Evolutionary conservation across 2,329 filamentous ascomycete species (phyloP).

Genomic region (Stylonectria norvegica): DNA sequence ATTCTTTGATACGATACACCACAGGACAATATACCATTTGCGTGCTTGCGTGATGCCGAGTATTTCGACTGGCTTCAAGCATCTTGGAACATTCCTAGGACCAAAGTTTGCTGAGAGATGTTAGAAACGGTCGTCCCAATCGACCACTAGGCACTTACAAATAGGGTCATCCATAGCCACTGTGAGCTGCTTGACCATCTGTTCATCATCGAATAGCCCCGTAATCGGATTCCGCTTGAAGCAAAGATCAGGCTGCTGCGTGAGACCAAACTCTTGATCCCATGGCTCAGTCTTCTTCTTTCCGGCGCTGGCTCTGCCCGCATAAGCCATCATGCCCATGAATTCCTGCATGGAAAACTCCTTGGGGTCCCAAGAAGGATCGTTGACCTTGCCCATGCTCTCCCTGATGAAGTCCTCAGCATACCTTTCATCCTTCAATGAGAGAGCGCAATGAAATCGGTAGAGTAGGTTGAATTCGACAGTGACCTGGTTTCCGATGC

Average conservation of each 20-base stretch:
- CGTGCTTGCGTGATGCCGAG: conserved; percentile 60
- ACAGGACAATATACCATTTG: conserved; percentile 54
- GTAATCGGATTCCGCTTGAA: conserved; percentile 35
- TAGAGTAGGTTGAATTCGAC: conserved; percentile 68
- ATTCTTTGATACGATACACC: too few species aligned
- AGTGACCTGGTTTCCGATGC: conserved; percentile 63
- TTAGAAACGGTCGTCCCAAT: not conserved
- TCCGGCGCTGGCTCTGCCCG: too few species aligned
- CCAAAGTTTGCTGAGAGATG: conserved; percentile 52
- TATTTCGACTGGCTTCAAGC: conserved; percentile 59
- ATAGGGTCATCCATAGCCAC: conserved; percentile 56
- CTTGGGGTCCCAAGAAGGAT: conserved; percentile 48
- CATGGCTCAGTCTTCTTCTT: not conserved
- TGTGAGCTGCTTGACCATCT: conserved; percentile 55
- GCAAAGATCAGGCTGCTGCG: conserved; percentile 46
- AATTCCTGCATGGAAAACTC: conserved; percentile 26
- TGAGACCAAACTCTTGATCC: conserved; percentile 25
- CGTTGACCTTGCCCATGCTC: conserved; percentile 37
- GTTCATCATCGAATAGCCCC: conserved; percentile 41
- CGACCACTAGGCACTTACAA: not conserved
- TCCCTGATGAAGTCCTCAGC: conserved; percentile 52
- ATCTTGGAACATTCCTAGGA: conserved; percentile 54
- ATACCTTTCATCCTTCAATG: conserved; percentile 59
- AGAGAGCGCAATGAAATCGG: conserved; percentile 61
- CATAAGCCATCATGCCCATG: not conserved